A percentile compares a stretch with the other conserved stretches of the same genome.
Conservation (phyloP, 371 early-diverging fungal genomes). For the Blakeslea trispora region DNA sequence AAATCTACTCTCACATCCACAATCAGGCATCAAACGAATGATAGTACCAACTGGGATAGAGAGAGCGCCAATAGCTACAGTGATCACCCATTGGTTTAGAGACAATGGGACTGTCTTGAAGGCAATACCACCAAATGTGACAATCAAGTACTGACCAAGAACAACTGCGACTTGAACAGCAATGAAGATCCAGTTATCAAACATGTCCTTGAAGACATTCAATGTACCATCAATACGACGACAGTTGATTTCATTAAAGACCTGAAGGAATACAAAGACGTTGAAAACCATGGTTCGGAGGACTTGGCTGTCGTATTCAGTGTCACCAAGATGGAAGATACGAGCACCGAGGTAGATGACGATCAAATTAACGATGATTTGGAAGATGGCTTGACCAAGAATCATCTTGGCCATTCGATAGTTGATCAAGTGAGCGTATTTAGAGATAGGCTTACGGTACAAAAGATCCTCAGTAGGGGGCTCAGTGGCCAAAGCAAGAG, state of each 20-base stretch:
- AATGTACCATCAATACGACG: slow-evolving; percentile 72
- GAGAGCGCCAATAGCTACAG: slow-evolving; percentile 71
- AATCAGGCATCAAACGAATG: slow-evolving; percentile 74
- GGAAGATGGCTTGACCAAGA: slow-evolving; percentile 84
- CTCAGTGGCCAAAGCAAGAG: slow-evolving; percentile 97
- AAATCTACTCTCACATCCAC: slow-evolving; percentile 47
- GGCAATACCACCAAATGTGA: slow-evolving; percentile 87
- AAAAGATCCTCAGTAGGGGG: slow-evolving; percentile 90
- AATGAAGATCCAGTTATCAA: slow-evolving; percentile 78
- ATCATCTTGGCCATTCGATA: slow-evolving; percentile 94
- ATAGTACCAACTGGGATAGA: slow-evolving; percentile 87
- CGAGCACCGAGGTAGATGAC: slow-evolving; percentile 63
- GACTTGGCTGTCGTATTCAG: slow-evolving; percentile 43
- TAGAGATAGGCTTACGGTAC: slow-evolving; percentile 76
- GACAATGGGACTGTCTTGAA: slow-evolving; percentile 81
- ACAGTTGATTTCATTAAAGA: slow-evolving; percentile 93
- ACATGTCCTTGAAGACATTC: slow-evolving; percentile 86
- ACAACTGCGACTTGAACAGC: slow-evolving; percentile 72
- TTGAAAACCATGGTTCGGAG: slow-evolving; percentile 92
- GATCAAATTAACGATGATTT: slow-evolving; percentile 67
- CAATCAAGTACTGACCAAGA: slow-evolving; percentile 78
- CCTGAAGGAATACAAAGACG: slow-evolving; percentile 92
- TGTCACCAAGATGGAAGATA: slow-evolving; percentile 63
- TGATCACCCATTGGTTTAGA: slow-evolving; percentile 80
- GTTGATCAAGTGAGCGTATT: slow-evolving; percentile 82